phyloP scores from a whole-genome alignment of 2,329 filamentous ascomycete species.

The Seiridium cupressi region DNA sequence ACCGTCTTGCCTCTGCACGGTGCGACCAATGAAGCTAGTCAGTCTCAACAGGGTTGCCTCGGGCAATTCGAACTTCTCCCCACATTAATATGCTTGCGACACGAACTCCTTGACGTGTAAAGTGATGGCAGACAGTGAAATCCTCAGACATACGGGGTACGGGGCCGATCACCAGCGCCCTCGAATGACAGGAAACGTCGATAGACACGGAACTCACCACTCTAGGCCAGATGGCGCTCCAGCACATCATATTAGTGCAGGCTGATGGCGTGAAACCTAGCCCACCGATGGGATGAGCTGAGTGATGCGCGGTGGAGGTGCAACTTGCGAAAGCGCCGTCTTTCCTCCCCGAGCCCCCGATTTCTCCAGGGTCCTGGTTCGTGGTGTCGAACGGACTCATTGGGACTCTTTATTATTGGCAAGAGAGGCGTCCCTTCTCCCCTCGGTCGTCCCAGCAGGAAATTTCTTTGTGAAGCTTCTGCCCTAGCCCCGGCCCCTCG shows the following conservation, averaged over 20 bases:
- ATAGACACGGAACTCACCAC: too few relatives aligned
- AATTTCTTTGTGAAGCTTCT: neutral
- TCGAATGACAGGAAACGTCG: too few relatives aligned
- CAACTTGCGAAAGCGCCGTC: neutral
- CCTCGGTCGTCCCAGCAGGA: too few relatives aligned
- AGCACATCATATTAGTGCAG: neutral
- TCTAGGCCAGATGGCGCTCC: neutral
- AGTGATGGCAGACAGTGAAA: neutral
- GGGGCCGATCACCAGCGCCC: neutral
- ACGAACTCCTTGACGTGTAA: neutral
- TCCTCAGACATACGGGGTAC: neutral
- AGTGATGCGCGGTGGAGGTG: neutral
- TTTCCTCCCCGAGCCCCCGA: neutral
- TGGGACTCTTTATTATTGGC: too few relatives aligned
- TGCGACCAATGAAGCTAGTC: neutral
- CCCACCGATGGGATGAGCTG: constrained; percentile 1
- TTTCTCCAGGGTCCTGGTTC: too few relatives aligned
- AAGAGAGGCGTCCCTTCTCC: too few relatives aligned
- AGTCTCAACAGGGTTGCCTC: neutral
- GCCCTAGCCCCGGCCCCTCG: neutral
- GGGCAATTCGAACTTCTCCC: neutral
- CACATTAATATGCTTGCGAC: constrained; percentile 2
- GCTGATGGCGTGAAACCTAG: constrained; percentile 4
- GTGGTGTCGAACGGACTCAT: too few relatives aligned
- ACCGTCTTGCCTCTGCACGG: neutral